Conservation (phyloP, 331 rosid genomes). For the Malus hybrid region DNA sequence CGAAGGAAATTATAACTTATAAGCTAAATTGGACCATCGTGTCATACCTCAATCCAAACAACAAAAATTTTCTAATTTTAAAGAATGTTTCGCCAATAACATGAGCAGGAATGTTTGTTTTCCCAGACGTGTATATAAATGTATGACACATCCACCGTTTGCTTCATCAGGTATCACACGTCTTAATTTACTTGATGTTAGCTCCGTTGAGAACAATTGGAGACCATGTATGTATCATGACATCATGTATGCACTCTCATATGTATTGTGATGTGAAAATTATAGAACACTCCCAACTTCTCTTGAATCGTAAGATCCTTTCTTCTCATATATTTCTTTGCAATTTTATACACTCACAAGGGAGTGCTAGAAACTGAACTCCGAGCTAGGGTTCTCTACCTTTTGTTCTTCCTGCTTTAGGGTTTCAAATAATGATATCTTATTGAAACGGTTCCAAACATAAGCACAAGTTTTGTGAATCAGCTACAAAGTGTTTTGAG, state of each 20-base stretch:
- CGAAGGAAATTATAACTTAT: neutral
- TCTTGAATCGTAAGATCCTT: neutral
- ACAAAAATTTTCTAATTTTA: neutral
- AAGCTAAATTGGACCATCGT: neutral
- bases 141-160: neutral
- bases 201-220: too few relatives aligned
- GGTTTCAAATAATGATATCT: neutral
- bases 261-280: neutral
- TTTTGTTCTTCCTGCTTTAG: neutral
- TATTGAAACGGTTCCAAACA: neutral
- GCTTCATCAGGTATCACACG: neutral
- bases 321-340: neutral
- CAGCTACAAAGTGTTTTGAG: too few relatives aligned
- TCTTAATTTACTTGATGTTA: too few relatives aligned
- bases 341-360: too few relatives aligned
- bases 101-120: neutral
- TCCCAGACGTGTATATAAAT: neutral
- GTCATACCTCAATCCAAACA: neutral
- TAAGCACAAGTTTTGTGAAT: too few relatives aligned
- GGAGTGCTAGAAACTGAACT: too few relatives aligned
- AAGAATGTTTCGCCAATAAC: neutral
- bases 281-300: neutral
- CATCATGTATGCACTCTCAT: neutral
- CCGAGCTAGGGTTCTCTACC: too few relatives aligned
- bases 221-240: too few relatives aligned